Base-by-base conservation (phyloP, 2,329 filamentous ascomycete species). In the Elsinoe perseae region DNA sequence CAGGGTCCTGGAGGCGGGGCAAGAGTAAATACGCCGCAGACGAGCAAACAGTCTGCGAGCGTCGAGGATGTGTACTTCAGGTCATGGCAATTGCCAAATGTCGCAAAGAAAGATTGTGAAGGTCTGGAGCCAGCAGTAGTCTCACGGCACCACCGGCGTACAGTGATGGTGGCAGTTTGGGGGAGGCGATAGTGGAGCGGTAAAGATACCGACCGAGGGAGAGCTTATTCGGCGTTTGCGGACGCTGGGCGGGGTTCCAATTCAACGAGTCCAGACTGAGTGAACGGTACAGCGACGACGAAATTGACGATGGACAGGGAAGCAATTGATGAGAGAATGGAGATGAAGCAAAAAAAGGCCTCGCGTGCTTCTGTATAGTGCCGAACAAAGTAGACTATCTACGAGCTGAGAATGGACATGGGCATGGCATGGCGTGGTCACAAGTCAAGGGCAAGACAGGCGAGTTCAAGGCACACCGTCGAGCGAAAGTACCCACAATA, bases 61-160 rank as follows among this genome's bases (percentile, higher is more conserved):
- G 48, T 34, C 20, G 8, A 9, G 3, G n/a, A 23, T 16, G 18
- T 14, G 18, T n/a, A 2, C 4, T 52, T 52, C 32, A 52, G 48
- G 32, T 23, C 48, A 52, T 52, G 48, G 18, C 48, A 36, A 28
- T n/a, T 52, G n/a, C 8, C n/a, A 12, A 8, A 12, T 25, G n/a
- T 14, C 12, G 14, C 16, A 10, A 20, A 50, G 44, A 50, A 44
- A 21, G 25, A 44, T 25, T 23, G 10, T 8, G 2, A 10, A 21
- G 23, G 25, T 32, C 44, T 50, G 25, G 44, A 36, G 44, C 44
- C 44, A 50, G 27, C 23, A 30, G 25, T 50, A 9, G 44, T 50
- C 44, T 50, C 44, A 30, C 48, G 48, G 48, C n/a, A 34, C n/a
- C 48, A 36, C 48, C 48, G 48, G 44, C 27, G 25, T n/a, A n/a